Base-by-base conservation (phyloP, 441 rosid genomes). In the Eutrema salsugineum region DNA sequence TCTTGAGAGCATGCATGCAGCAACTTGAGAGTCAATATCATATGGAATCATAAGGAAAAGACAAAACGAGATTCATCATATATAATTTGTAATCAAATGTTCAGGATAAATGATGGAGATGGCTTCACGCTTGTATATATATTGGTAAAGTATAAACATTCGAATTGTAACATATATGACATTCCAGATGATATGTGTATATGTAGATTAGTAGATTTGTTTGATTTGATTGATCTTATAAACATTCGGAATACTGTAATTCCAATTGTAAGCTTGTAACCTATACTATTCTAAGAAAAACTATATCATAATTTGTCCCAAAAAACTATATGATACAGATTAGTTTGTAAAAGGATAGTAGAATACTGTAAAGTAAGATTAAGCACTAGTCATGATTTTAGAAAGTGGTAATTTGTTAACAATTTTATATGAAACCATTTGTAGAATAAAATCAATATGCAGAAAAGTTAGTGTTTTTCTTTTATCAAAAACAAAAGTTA, bases 1-100 rank as follows among this genome's bases (percentile, higher is more conserved):
- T 28, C 44, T 50, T 56, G 53, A 38, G 44, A 64, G 36, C 53
- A 50, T 73, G 72, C 39, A 59, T 66, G 72, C 38, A 49, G 42
- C 69, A 63, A 57, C 44, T 60, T 60, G 44, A 28, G 46, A 43
- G 15, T 33, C 61, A 42, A 33, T 66, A 73, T 73, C 53, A 70
- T 70, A 54, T 39, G 70, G 42, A 70, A 56, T 70, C 70, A 69
- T 75, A 54, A 43, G 58, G 78, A 68, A 44, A 68, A 75, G 69
- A 68, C 58, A 68, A 75, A 75, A 74, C 73, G 20, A 59, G 63
- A 40, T 55, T 75, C 70, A 63, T 50, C 43, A 68, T 63, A 15
- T 46, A 36, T n/a, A 63, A 62, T n/a, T 46, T 59, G 70, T 63
- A 76, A 68, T 59, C 71, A 51, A 20, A 53, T 61, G 40, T 40